A percentile compares a stretch with the other conserved stretches of the same genome.
Conservation (phyloP, 1,284 basidiomycete species). For the Cutaneotrichosporon cavernicola region DNA sequence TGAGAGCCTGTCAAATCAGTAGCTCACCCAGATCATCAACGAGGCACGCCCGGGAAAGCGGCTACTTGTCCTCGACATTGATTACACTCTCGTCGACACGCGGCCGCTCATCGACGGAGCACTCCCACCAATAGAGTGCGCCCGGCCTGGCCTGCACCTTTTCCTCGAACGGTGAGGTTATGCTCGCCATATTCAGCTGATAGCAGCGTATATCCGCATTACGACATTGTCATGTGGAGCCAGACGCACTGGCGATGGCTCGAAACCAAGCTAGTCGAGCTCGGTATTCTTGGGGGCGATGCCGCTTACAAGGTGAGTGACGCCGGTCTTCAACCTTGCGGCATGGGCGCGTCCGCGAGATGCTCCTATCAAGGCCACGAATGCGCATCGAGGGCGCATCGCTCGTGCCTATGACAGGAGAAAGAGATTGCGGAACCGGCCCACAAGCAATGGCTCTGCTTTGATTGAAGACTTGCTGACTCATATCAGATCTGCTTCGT, state of each 20-base stretch:
- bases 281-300: conserved; percentile 72
- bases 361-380: too few relatives aligned
- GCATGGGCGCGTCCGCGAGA: too few relatives aligned
- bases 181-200: neutral
- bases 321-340: neutral
- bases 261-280: conserved; percentile 82
- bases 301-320: conserved; percentile 65
- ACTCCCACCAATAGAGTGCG: conserved; percentile 73
- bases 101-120: conserved; percentile 74
- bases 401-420: too few relatives aligned
- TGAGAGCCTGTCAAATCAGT: conserved; percentile 22
- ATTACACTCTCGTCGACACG: conserved; percentile 84
- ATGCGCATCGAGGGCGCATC: too few relatives aligned
- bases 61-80: conserved; percentile 79
- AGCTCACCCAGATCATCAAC: conserved; percentile 62
- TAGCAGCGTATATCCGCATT: conserved; percentile 67
- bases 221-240: conserved; percentile 82
- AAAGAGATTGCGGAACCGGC: too few relatives aligned
- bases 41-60: conserved; percentile 72
- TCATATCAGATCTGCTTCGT: conserved; percentile 56
- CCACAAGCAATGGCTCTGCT: too few relatives aligned
- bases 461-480: neutral
- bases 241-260: conserved; percentile 86
- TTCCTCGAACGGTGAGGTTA: conserved; percentile 59
- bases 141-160: conserved; percentile 76